Evolutionary conservation across 805 yeast species (phyloP).

Genomic region (Starmerella apis): DNA sequence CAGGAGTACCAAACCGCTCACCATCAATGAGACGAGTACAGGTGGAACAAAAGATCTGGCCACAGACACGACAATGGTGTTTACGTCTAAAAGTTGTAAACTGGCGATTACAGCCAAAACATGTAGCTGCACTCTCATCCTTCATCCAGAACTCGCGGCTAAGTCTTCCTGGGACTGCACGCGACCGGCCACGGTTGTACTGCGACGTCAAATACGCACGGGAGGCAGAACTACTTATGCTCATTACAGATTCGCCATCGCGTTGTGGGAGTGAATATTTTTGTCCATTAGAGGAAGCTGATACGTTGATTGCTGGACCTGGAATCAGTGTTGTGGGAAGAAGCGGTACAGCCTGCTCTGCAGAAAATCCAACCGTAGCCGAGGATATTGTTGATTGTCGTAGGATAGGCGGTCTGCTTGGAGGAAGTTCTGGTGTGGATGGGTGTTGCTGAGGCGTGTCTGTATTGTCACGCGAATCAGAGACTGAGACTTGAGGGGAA

Average conservation of each 20-base stretch:
- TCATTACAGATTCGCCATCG: conserved; percentile 24
- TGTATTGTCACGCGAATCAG: background rate
- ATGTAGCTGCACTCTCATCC: conserved; percentile 81
- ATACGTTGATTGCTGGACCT: background rate
- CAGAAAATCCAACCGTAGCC: conserved; percentile 17
- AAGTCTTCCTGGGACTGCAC: conserved; percentile 30
- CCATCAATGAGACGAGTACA: conserved; percentile 71
- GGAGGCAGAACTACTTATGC: conserved; percentile 22
- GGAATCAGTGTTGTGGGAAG: conserved; percentile 7
- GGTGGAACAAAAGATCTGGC: conserved; percentile 80
- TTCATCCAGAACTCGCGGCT: conserved; percentile 90
- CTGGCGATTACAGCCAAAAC: conserved; percentile 68
- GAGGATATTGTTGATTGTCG: conserved; percentile 7
- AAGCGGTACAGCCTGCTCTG: conserved; percentile 19
- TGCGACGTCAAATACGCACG: conserved; percentile 26
- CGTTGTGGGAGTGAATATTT: background rate
- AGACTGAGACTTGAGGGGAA: background rate
- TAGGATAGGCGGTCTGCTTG: conserved; percentile 5
- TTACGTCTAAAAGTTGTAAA: conserved; percentile 72
- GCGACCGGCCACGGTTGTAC: conserved; percentile 21
- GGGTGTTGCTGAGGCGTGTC: background rate
- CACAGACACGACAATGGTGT: conserved; percentile 93
- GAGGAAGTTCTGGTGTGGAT: background rate
- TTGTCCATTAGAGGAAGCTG: background rate
- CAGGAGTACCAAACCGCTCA: conserved; percentile 44